Evolutionary conservation across 345 rosid species (phyloP).

Genomic region (Aquilaria malaccensis): DNA sequence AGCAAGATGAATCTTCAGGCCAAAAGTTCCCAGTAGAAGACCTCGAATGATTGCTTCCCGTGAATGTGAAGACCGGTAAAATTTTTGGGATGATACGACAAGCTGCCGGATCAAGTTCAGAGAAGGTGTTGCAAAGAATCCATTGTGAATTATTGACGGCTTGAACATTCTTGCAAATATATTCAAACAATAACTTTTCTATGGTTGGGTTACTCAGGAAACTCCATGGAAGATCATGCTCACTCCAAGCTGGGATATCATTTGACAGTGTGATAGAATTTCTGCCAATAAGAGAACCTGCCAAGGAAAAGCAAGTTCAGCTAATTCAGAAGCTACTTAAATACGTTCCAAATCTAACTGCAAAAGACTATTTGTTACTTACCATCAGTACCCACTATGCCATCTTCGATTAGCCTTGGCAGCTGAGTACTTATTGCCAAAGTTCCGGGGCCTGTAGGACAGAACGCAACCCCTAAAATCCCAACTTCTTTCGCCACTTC

Average conservation of each 20-base stretch:
- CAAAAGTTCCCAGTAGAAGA: slow-evolving; percentile 18
- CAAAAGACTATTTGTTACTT: background rate
- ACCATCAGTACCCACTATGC: slow-evolving; percentile 9
- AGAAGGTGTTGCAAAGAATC: slow-evolving; percentile 19
- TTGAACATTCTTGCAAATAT: background rate
- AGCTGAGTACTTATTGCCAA: slow-evolving; percentile 2
- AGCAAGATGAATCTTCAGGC: slow-evolving; percentile 28
- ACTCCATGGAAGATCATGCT: slow-evolving; percentile 18
- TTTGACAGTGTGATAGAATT: slow-evolving; percentile 12
- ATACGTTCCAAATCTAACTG: too few relatives aligned
- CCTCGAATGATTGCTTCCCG: background rate
- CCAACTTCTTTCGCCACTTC: slow-evolving; percentile 14
- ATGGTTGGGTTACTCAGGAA: background rate
- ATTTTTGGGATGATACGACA: slow-evolving; percentile 12
- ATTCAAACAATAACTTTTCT: slow-evolving; percentile 6
- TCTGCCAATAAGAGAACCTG: slow-evolving; percentile 13
- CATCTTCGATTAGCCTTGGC: slow-evolving; percentile 10
- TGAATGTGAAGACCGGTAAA: slow-evolving; percentile 26
- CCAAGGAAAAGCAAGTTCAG: slow-evolving; percentile 2
- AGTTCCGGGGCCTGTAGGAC: slow-evolving; percentile 12
- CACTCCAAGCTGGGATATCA: slow-evolving; percentile 16
- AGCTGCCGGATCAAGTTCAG: slow-evolving; percentile 21
- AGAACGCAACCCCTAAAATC: slow-evolving; percentile 1
- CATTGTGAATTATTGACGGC: slow-evolving; percentile 7
- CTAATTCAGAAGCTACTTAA: too few relatives aligned